phyloP scores from a whole-genome alignment of 192 early-diverging fungal species.

The Linnemannia elongata region DNA sequence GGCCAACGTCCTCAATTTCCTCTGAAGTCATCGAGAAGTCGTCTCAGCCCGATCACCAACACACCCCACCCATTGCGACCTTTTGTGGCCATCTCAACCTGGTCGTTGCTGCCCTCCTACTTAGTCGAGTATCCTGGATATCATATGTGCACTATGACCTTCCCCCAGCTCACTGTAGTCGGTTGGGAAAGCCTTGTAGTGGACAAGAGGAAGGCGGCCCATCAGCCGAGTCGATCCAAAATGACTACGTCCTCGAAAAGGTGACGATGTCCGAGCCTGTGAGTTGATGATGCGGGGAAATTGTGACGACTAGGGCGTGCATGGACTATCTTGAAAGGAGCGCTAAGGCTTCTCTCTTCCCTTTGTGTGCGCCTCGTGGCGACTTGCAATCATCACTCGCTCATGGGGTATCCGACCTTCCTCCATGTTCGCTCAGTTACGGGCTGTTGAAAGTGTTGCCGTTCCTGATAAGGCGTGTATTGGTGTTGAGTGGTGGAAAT shows the following conservation, averaged over 20 bases:
- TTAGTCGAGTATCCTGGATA: not conserved
- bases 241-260: constrained; percentile 23
- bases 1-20: not conserved
- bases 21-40: not conserved
- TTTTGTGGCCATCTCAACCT: not conserved
- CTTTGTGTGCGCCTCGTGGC: not conserved
- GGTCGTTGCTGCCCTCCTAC: not conserved
- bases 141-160: not conserved
- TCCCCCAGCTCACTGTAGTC: not conserved
- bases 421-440: not conserved
- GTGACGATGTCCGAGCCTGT: constrained; percentile 16
- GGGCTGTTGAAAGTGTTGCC: not conserved
- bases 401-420: not conserved
- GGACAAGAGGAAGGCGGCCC: constrained; percentile 16
- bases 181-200: constrained; percentile 2
- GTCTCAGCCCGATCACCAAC: not conserved
- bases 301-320: not conserved
- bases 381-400: not conserved
- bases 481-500: not conserved
- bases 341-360: not conserved
- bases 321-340: not conserved
- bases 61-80: not conserved
- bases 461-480: not conserved
- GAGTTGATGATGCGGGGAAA: not conserved
- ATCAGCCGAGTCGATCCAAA: constrained; percentile 32